Percentiles rank a stretch among this genome's conserved stretches.
Conservation (phyloP, 306 rosid species). For the Cicer cuneatum region DNA sequence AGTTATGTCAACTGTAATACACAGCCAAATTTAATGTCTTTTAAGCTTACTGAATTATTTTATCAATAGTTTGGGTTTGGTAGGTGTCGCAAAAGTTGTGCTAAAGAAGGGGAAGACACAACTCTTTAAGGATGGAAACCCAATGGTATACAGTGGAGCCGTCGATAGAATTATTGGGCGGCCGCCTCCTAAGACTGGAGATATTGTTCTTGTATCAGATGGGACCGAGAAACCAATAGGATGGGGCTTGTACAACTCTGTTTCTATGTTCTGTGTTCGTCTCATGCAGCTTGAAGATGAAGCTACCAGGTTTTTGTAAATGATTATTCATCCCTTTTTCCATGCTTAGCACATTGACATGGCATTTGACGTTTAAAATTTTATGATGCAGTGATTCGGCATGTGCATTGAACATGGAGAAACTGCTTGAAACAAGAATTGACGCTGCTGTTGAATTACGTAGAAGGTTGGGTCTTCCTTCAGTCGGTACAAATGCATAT, state of each 20-base stretch:
- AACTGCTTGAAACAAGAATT: constrained; percentile 77
- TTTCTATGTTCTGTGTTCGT: constrained; percentile 88
- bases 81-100: constrained; percentile 88
- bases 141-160: constrained; percentile 97
- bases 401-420: constrained; percentile 72
- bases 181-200: constrained; percentile 94
- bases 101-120: constrained; percentile 94
- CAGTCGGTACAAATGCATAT: constrained; percentile 74
- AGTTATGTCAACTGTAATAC: constrained; percentile 13
- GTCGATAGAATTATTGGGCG: constrained; percentile 88
- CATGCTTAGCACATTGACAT: constrained; percentile 9
- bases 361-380: constrained; percentile 37
- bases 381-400: constrained; percentile 60
- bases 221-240: constrained; percentile 87
- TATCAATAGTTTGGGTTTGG: constrained; percentile 52
- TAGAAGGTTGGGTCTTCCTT: constrained; percentile 79
- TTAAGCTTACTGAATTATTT: constrained; percentile 45
- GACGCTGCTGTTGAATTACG: constrained; percentile 69
- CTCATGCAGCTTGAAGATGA: constrained; percentile 93
- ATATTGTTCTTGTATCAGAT: constrained; percentile 82
- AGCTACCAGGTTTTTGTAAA: constrained; percentile 60
- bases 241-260: constrained; percentile 94
- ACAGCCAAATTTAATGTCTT: constrained; percentile 29
- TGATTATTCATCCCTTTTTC: constrained; percentile 29
- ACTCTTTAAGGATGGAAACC: constrained; percentile 94